Base-by-base conservation (phyloP, 257 asterid species). In the Linderniella brevidens region DNA sequence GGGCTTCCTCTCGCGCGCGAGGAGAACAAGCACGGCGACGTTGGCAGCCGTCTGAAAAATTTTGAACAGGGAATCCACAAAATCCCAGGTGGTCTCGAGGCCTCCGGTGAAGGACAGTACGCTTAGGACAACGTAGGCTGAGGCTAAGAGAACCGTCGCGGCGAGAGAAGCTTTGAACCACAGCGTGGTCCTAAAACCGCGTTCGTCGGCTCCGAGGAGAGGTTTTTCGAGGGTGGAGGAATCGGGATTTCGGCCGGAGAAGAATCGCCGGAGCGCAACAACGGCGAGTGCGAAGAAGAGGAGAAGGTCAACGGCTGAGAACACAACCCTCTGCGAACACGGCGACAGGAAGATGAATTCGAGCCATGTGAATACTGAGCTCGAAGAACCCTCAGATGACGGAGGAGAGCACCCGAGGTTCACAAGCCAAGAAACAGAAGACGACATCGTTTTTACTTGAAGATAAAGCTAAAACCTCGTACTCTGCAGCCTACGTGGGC, bases 281-380 rank as follows among this genome's bases (percentile, higher is more conserved):
- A 60, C 58, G 16, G 62, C 2, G 16, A 69, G 56, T 9, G 52
- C 18, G 8, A 70, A 36, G 18, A 79, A 56, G 57, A 76, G 68
- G 43, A 76, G 42, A 42, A 68, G 58, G 18, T 70, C 59, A 40
- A 68, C 12, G 8, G 70, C 60, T 19, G 73, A 64, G 46, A 64
- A 71, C 8, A 68, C 57, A 52, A 69, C 42, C 64, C 78, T 70
- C 17, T 73, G 86, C 17, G 72, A 40, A 54, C 86, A 79, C 37
- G 92, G 86, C 4, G 76, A 56, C 1, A 79, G 74, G 41, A 68
- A 61, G 41, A 66, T 64, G 64, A 76, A 68, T 32, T 64, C 65
- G 4, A 66, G 48, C 82, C 75, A 73, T 0, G 17, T 19, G 5
- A 52, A 13, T 3, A 54, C 50, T 18, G 68, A 64, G 17, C 45